Evolutionary conservation across 192 early-diverging fungal genomes (phyloP).

Genomic region (Ramicandelaber brevisporus): DNA sequence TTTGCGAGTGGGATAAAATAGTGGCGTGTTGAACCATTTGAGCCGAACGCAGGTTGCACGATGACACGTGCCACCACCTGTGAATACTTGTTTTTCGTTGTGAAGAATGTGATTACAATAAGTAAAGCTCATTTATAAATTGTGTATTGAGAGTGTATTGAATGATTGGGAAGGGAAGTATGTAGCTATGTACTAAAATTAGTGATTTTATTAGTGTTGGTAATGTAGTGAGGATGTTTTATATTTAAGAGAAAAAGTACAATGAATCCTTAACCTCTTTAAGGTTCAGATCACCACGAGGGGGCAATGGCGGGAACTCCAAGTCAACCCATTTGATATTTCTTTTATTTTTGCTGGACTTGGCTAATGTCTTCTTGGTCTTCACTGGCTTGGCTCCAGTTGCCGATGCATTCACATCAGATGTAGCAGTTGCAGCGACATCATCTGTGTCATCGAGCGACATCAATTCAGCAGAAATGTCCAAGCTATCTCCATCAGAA

Average conservation of each 20-base stretch:
- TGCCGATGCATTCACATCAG: constrained; percentile 1
- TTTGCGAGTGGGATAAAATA: no score
- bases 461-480: background rate
- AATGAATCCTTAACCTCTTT: constrained; percentile 43
- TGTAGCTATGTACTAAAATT: no score
- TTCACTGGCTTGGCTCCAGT: constrained; percentile 4
- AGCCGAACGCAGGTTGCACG: no score
- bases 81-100: no score
- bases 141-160: no score
- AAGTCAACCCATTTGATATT: constrained; percentile 22
- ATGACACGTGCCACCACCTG: no score
- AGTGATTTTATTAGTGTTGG: no score
- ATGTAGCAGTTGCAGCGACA: background rate
- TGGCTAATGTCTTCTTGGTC: constrained; percentile 3
- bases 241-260: constrained; percentile 81
- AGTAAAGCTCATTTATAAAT: no score
- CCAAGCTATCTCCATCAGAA: background rate
- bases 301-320: constrained; percentile 48
- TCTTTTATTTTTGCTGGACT: constrained; percentile 1
- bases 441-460: constrained; percentile 1
- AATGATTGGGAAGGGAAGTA: no score
- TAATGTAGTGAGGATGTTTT: no score
- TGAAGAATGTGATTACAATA: no score
- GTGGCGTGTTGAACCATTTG: no score
- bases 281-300: constrained; percentile 67